Evolutionary conservation across 2,329 filamentous ascomycete genomes (phyloP).

Genomic region (Diaporthe citrichinensis): DNA sequence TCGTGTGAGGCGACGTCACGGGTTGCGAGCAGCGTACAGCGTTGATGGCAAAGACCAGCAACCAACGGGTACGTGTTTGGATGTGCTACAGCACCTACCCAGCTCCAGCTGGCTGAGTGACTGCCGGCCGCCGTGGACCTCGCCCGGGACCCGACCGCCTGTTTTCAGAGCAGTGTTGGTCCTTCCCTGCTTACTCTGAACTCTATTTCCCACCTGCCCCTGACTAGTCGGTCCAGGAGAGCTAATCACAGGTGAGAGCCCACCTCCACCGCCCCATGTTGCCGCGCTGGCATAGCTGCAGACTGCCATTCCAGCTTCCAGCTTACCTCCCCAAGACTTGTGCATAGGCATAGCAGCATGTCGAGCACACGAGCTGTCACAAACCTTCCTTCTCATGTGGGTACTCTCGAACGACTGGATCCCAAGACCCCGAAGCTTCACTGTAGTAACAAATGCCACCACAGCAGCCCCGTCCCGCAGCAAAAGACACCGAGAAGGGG

Average conservation of each 20-base stretch:
- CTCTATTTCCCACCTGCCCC: constrained; percentile 28
- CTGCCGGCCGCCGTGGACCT: background rate
- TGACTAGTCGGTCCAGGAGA: constrained; percentile 3
- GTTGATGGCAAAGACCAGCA: background rate
- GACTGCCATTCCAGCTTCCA: background rate
- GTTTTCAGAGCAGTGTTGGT: background rate
- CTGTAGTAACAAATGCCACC: background rate
- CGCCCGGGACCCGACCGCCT: constrained; percentile 10
- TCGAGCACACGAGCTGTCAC: constrained; percentile 4
- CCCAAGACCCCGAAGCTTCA: background rate
- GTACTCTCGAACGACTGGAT: background rate
- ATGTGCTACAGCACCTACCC: background rate
- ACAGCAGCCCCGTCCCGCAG: background rate
- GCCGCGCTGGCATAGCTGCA: constrained; percentile 1
- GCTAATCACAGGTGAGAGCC: constrained; percentile 3
- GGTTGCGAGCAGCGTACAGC: background rate
- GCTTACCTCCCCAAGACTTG: background rate
- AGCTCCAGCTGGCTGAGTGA: background rate
- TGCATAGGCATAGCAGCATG: background rate
- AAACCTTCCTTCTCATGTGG: background rate
- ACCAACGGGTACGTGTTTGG: background rate
- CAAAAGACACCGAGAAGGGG: background rate
- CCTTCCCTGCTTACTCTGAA: constrained; percentile 14
- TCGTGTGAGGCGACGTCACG: background rate
- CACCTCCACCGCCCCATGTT: background rate